Percentiles rank a stretch among this genome's conserved stretches.
phyloP scores from a whole-genome alignment of 306 rosid species.

The peach (Prunus persica) region DNA sequence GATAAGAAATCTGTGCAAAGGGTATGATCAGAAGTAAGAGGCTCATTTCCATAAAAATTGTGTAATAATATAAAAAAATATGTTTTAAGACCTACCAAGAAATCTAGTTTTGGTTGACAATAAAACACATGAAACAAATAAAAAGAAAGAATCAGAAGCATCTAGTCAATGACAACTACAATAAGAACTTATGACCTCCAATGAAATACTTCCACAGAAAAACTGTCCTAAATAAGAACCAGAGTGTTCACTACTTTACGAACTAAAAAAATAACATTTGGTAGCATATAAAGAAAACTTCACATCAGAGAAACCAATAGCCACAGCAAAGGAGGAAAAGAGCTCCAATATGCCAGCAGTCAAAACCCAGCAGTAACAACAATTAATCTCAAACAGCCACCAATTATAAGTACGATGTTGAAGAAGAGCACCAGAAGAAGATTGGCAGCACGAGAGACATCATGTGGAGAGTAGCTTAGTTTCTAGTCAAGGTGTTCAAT shows the following conservation, averaged over 20 bases:
- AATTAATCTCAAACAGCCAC: constrained; percentile 6
- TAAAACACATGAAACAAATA: not conserved
- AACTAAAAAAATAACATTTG: not conserved
- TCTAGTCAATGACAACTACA: not conserved
- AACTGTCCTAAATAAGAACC: not conserved
- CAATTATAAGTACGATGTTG: constrained; percentile 9
- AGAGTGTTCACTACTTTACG: not conserved
- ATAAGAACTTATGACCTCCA: not conserved
- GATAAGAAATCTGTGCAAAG: not conserved
- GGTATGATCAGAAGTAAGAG: not conserved
- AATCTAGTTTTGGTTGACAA: not conserved
- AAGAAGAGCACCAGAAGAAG: constrained; percentile 69
- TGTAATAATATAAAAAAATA: not conserved
- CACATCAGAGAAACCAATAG: not conserved
- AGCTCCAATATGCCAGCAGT: not conserved
- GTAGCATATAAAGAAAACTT: not conserved
- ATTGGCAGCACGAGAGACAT: constrained; percentile 84
- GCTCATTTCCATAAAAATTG: not conserved
- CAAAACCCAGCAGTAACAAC: not conserved
- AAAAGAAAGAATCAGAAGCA: not conserved
- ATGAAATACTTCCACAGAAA: not conserved
- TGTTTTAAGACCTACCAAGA: not conserved
- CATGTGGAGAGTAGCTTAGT: constrained; percentile 86
- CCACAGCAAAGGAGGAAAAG: not conserved
- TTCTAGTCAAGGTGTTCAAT: constrained; percentile 57